Conservation (phyloP, 352 stramenopile species). For the Pythium phragmiticola region DNA sequence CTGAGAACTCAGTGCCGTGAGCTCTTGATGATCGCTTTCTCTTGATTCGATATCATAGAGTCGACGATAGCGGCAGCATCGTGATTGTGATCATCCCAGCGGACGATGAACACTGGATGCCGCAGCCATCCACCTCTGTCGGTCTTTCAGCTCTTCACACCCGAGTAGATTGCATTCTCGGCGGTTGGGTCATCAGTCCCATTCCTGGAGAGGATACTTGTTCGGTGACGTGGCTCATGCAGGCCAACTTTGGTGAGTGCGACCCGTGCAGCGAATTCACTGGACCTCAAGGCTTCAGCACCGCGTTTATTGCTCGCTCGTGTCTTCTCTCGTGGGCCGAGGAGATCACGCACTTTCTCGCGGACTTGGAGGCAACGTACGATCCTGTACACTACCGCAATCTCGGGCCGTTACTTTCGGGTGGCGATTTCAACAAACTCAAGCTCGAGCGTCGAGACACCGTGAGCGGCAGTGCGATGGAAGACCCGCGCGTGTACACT, state of each 20-base stretch:
- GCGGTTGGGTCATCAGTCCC: conserved; percentile 64
- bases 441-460: conserved; percentile 39
- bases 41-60: conserved; percentile 24
- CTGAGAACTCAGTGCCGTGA: not conserved
- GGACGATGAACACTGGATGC: conserved; percentile 35
- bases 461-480: conserved; percentile 19
- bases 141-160: not conserved
- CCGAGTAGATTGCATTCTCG: conserved; percentile 65
- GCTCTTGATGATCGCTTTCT: not conserved
- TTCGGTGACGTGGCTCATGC: conserved; percentile 77
- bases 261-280: conserved; percentile 55
- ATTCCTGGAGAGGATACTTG: conserved; percentile 60
- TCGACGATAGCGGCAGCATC: conserved; percentile 67
- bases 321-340: conserved; percentile 50
- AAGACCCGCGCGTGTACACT: conserved; percentile 49
- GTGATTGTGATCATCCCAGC: conserved; percentile 68
- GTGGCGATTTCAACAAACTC: conserved; percentile 40
- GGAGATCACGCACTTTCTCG: conserved; percentile 49
- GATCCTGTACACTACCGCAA: conserved; percentile 53
- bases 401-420: conserved; percentile 46
- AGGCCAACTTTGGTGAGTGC: conserved; percentile 71
- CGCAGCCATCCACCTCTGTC: not conserved
- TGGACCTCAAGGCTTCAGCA: conserved; percentile 33
- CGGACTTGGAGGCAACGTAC: conserved; percentile 42
- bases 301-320: conserved; percentile 35